Percentiles rank a stretch among this genome's conserved stretches.
These are phyloP conservation scores for Helianthus annuus DNA, from an alignment of 129 eudicot species.

Conservation along the genomic window HanXRQr2.0-SUNRISE NC_035441.2:27085179-27085678, in stretches of 20 bases:
- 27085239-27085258: conserved; percentile 87
- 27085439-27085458: conserved; percentile 91
- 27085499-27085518: neutral
- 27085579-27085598: conserved; percentile 97
- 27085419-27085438: conserved; percentile 94
- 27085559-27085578: conserved; percentile 97
- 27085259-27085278: conserved; percentile 78
- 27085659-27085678: neutral
- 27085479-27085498: neutral
- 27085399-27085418: conserved; percentile 86
- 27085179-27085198: conserved; percentile 94
- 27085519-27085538: neutral
- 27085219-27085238: conserved; percentile 85
- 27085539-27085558: conserved; percentile 70
- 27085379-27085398: conserved; percentile 77
- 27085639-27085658: neutral
- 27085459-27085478: conserved; percentile 13
- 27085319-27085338: conserved; percentile 93
- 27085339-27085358: conserved; percentile 88
- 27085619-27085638: conserved; percentile 2
- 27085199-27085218: conserved; percentile 93
- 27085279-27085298: conserved; percentile 84
- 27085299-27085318: conserved; percentile 90
- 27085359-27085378: conserved; percentile 95
- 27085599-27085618: conserved; percentile 73